Evolutionary conservation across 148 eudicot genomes (phyloP), one percentile per base, ranked within the genome.

Genomic region (Pharnaceum exiguum): DNA sequence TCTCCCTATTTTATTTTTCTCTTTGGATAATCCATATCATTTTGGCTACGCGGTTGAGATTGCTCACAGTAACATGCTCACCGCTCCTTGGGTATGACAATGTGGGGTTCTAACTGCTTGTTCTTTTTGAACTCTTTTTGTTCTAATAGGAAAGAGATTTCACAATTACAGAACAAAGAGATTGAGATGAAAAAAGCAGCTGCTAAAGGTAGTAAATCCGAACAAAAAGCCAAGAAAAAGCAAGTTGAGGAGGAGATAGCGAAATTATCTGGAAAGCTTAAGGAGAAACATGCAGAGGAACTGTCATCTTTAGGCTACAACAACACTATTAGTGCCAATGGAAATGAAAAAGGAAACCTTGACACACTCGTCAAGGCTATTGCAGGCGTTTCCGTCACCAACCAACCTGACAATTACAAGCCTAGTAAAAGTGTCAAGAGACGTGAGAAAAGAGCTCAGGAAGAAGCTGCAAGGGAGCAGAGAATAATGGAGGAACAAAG

Each of bases 141-240:
- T 12, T 37, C 24, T n/a, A n/a, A n/a, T 70, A 85, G 93, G 83
- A 82, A 82, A 75, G 87, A 85, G 68, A 79, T 69, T 25, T 21
- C 55, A 2, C 65, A 75, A 56, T 71, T 85, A 35, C 93, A 82
- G 71, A 70, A 79, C 79, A 82, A 82, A 60, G 93, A 85, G 72
- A 59, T 36, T 24, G 82, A 74, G 45, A 27, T 85, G 77, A 85
- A 85, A 69, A 85, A 82, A 74, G 82, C 79, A 8, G 93, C 93
- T 19, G 93, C 93, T 40, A 85, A 77, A 76, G 93, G 93, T 48
- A 85, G 93, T 77, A 85, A 85, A 67, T 85, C 87, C 19, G 93
- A 85, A 63, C 93, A 85, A 62, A 85, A 85, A 61, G 77, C 83
- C 46, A 85, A 85, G 72, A 85, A 85, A 65, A 85, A 79, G 66